Evolutionary conservation across 2,329 filamentous ascomycete species (phyloP).

Genomic region (Alternaria viburni): DNA sequence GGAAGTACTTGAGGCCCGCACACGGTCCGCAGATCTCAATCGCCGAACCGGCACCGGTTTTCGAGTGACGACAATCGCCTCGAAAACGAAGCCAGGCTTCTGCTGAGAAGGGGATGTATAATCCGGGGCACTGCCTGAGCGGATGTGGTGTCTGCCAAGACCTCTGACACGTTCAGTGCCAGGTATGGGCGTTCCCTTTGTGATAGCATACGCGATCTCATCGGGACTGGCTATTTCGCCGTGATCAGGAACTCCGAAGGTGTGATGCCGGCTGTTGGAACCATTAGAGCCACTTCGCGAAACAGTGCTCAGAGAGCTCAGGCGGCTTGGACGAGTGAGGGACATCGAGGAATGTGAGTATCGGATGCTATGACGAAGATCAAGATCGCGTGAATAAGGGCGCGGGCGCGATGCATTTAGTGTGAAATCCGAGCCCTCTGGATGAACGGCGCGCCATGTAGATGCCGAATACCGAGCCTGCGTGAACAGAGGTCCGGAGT

Average conservation of each 20-base stretch:
- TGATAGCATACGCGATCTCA: constrained; percentile 34
- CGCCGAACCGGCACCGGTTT: constrained; percentile 18
- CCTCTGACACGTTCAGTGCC: constrained; percentile 7
- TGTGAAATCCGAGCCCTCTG: constrained; percentile 24
- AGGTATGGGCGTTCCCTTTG: constrained; percentile 27
- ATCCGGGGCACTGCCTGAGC: constrained; percentile 26
- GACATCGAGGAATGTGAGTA: constrained; percentile 38
- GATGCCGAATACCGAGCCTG: constrained; percentile 41
- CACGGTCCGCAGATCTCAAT: constrained; percentile 15
- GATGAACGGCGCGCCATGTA: constrained; percentile 42
- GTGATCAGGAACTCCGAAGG: constrained; percentile 2
- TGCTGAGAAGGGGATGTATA: constrained; percentile 8
- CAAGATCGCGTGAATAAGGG: constrained; percentile 22
- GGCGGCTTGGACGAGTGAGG: constrained; percentile 38
- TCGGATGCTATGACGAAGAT: constrained; percentile 14
- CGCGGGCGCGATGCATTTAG: constrained; percentile 27
- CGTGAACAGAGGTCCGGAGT: constrained; percentile 31
- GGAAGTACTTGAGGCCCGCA: constrained; percentile 11
- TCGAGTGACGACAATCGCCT: constrained; percentile 2
- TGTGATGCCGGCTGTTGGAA: constrained; percentile 16
- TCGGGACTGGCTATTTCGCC: constrained; percentile 14
- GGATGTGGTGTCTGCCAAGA: constrained; percentile 18
- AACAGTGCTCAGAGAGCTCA: constrained; percentile 33
- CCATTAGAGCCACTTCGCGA: constrained; percentile 29
- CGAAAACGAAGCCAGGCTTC: constrained; percentile 19